These are phyloP conservation scores for Atkinsonella hypoxylon DNA, from an alignment of 2,329 filamentous ascomycete genomes.

Conservation along the genomic window DNA sequence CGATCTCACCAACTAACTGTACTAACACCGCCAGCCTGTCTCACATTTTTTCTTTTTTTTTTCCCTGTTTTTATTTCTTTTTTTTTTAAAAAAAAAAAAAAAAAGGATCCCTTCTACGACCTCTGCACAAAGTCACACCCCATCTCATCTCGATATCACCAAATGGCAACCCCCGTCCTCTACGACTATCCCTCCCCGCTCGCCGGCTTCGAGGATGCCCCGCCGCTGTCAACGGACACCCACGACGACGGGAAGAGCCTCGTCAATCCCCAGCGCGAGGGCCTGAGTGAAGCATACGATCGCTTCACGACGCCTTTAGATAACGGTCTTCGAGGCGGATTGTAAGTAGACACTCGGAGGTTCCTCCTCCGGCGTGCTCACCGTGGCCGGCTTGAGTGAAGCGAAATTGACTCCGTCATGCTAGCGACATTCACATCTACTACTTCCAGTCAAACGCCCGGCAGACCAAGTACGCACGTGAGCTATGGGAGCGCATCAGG, in stretches of 20 bases:
- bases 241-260: constrained; percentile 67
- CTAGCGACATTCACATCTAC: constrained; percentile 73
- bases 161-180: constrained; percentile 12
- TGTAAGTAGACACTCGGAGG: constrained; percentile 34
- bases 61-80: too few relatives aligned
- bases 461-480: constrained; percentile 55
- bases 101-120: too few relatives aligned
- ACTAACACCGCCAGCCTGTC: too few relatives aligned
- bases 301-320: constrained; percentile 56
- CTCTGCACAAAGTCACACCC: too few relatives aligned
- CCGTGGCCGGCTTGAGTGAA: too few relatives aligned
- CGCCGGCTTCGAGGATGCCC: constrained; percentile 42
- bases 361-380: too few relatives aligned
- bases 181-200: constrained; percentile 34
- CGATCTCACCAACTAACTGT: too few relatives aligned
- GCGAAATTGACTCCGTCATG: neutral
- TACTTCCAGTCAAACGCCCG: constrained; percentile 52
- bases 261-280: constrained; percentile 50
- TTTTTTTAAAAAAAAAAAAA: too few relatives aligned
- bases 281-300: constrained; percentile 56
- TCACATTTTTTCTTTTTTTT: too few relatives aligned
- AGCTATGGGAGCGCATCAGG: constrained; percentile 67
- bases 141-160: too few relatives aligned
- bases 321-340: constrained; percentile 56
- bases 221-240: constrained; percentile 44